Conservation (phyloP, 2,329 filamentous ascomycete species). For the Aureobasidium melanogenum region DNA sequence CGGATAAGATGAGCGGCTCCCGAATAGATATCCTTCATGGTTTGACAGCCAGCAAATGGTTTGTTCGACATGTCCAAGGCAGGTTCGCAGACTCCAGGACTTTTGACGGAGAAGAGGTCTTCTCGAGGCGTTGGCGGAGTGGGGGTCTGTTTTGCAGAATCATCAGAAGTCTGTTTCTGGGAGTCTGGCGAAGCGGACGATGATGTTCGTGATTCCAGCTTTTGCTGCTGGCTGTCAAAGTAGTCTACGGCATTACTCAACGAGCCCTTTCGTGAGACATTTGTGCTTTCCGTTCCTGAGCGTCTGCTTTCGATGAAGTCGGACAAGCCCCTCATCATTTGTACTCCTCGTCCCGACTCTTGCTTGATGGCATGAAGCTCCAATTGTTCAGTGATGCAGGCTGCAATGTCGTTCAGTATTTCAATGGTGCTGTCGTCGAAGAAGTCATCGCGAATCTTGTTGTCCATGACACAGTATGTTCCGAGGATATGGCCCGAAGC, state of each 20-base stretch:
- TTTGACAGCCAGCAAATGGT: constrained; percentile 16
- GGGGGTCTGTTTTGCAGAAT: not conserved
- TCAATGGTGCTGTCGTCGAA: constrained; percentile 15
- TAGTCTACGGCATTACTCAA: not conserved
- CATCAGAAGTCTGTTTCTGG: not conserved
- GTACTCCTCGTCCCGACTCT: constrained; percentile 13
- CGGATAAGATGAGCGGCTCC: constrained; percentile 38
- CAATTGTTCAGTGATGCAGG: constrained; percentile 16
- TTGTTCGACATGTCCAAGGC: not conserved
- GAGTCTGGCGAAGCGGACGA: not conserved
- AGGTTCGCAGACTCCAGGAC: not conserved
- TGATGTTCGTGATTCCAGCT: not conserved
- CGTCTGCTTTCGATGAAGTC: constrained; percentile 15
- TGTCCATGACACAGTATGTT: constrained; percentile 27
- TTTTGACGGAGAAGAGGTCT: not conserved
- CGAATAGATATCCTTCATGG: constrained; percentile 29
- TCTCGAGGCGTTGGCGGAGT: not conserved
- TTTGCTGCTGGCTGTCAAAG: not conserved
- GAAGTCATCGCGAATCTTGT: constrained; percentile 18
- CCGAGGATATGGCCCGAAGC: constrained; percentile 25
- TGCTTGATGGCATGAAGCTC: constrained; percentile 14
- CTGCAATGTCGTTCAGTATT: constrained; percentile 15
- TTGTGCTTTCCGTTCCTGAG: not conserved
- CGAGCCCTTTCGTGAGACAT: not conserved
- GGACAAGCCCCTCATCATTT: constrained; percentile 16